These are phyloP conservation scores for Lachancea mirantina DNA, from an alignment of 805 yeast species.

Conservation along the genomic window DNA sequence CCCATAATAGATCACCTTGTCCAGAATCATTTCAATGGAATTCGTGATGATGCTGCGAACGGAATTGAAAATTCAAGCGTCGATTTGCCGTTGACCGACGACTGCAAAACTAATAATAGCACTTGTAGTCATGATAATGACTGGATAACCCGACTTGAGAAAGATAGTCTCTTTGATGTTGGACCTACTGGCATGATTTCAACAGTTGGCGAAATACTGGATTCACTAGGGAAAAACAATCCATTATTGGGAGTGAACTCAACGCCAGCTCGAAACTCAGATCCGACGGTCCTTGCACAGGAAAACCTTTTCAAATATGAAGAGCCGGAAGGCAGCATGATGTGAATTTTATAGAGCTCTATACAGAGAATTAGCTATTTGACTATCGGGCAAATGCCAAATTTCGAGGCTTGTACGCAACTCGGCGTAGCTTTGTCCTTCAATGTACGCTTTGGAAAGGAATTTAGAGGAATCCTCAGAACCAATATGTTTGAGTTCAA, in stretches of 20 bases:
- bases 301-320: constrained; percentile 11
- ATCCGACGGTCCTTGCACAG: constrained; percentile 1
- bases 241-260: constrained; percentile 4
- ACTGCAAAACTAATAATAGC: constrained; percentile 11
- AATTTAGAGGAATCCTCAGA: constrained; percentile 11
- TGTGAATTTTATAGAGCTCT: constrained; percentile 20
- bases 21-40: constrained; percentile 46
- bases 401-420: constrained; percentile 14
- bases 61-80: constrained; percentile 8
- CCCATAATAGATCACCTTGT: constrained; percentile 66
- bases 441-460: constrained; percentile 22
- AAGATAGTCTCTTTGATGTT: constrained; percentile 37
- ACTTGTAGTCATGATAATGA: constrained; percentile 28
- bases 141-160: constrained; percentile 44
- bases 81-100: not conserved
- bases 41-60: constrained; percentile 12
- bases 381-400: constrained; percentile 24
- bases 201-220: constrained; percentile 54
- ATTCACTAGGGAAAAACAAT: constrained; percentile 32
- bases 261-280: constrained; percentile 3
- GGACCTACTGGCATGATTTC: constrained; percentile 70
- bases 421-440: constrained; percentile 24
- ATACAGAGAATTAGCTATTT: constrained; percentile 33
- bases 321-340: constrained; percentile 3
- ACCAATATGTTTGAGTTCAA: constrained; percentile 26